Evolutionary conservation across 2,329 filamentous ascomycete species (phyloP), one percentile per base, ranked within the genome.

Genomic region (Arthrobotrys conoides): DNA sequence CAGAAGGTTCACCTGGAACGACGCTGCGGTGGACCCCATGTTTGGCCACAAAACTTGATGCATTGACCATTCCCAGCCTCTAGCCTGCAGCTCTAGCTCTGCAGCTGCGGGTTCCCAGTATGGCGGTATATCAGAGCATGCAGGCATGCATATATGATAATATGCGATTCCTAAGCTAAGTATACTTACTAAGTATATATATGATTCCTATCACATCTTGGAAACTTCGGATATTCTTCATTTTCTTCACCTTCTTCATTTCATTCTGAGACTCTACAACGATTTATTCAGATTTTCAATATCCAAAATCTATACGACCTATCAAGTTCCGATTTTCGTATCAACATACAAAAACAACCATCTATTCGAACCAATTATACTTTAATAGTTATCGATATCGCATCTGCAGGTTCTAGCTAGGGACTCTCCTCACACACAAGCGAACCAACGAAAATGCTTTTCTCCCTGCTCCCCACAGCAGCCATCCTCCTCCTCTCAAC

Each of bases 381-480:
- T 3, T 30, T 30, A 3, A 16, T 16, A 36, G 16, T 33, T 53
- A 53, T 57, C 53, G 30, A 38, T 57, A 57, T 22, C 53, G 18
- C 18, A 36, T 36, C 46, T 20, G n/a, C 22, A 57, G 8, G 3
- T 30, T 30, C 27, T n/a, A n/a, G n/a, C 27, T 30, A 36, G 33
- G 33, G 8, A 36, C 33, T 10, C 12, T 18, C 18, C 16, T n/a
- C n/a, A n/a, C n/a, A n/a, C n/a, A 16, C 55, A 44, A 41, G 18
- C 55, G 36, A 61, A 41, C 20, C 18, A 71, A 53, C 24, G 10
- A 72, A 70, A 44, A 76, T 66, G 72, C 49, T 24, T 30, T 53
- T 71, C 66, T 36, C 33, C 8, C n/a, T 57, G 9, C 65, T 70
- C 57, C 18, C 53, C 20, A 27, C 63, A 5, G 24, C 27, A 44